Evolutionary conservation across 75 land plant species (phyloP), one percentile per base, ranked within the genome.

Genomic region (Pseudotsuga menziesii): DNA sequence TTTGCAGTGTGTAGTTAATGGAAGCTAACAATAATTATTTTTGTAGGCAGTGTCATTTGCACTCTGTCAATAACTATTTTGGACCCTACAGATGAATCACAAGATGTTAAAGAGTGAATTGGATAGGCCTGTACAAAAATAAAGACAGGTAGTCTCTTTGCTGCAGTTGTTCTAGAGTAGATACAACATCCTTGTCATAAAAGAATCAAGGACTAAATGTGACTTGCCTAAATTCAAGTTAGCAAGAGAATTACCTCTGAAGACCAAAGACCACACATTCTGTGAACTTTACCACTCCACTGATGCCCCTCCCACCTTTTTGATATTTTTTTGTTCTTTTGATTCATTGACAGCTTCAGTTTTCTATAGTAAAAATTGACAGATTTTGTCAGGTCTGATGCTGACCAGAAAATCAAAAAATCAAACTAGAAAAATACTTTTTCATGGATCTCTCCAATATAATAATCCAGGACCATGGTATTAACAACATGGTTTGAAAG

Each of bases 261-360:
- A n/a, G 85, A 83, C 85, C 85, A 83, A 25, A 83, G 78, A 44
- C 74, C 82, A 80, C 85, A 83, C 58, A 83, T 67, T 78, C 75
- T 83, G 75, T 83, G 85, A 19, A 83, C 85, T 36, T 75, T 76
- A 32, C 85, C 85, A 64, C 85, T 83, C 85, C 85, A 83, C 4
- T 41, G 78, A 29, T 75, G 57, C 20, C 35, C 56, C 19, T 54
- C 58, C 20, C 56, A 75, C 25, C 57, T 69, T 54, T 76, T 60
- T 57, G 61, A 54, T 73, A 73, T 56, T 41, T 60, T 71, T 22
- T 61, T 83, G 48, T 69, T 58, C 22, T 57, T 67, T 56, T 22
- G 54, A 26, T 48, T 55, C 23, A 66, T 27, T 55, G 58, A 26
- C 7, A 35, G 70, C 71, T 26, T 80, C 81, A 76, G 27, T 11